Evolutionary conservation across 805 yeast genomes (phyloP).

Genomic region (Scheffersomyces spartinae): DNA sequence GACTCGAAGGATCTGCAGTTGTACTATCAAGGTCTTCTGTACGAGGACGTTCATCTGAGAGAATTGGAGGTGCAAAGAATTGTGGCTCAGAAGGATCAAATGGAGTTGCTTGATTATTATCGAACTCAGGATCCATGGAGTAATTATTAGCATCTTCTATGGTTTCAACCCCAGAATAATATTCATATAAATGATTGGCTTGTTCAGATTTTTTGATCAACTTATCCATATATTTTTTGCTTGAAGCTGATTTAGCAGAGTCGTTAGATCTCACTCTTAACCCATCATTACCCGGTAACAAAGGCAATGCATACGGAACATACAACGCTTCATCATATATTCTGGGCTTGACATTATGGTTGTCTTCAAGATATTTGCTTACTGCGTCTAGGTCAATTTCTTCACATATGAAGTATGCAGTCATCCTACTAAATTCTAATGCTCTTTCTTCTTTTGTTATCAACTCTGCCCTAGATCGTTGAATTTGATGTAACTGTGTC

Average conservation of each 20-base stretch:
- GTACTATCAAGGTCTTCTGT: not conserved
- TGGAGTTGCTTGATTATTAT: slow-evolving; percentile 39
- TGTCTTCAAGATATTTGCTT: slow-evolving; percentile 47
- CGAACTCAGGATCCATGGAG: slow-evolving; percentile 34
- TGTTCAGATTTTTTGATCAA: slow-evolving; percentile 73
- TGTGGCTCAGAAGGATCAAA: slow-evolving; percentile 93
- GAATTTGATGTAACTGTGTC: too few species aligned
- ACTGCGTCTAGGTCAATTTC: slow-evolving; percentile 58
- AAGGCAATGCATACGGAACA: slow-evolving; percentile 79
- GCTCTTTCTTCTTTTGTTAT: slow-evolving; percentile 49
- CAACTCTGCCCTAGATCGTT: slow-evolving; percentile 40
- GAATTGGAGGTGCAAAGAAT: slow-evolving; percentile 49
- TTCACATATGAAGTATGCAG: slow-evolving; percentile 87
- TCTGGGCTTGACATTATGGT: slow-evolving; percentile 80
- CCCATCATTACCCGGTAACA: slow-evolving; percentile 75
- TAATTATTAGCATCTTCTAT: slow-evolving; percentile 42
- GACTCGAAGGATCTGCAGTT: not conserved
- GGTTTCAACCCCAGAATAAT: slow-evolving; percentile 69
- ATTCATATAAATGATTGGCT: slow-evolving; percentile 85
- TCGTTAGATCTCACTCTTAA: slow-evolving; percentile 64
- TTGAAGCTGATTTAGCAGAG: slow-evolving; percentile 30
- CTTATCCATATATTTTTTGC: slow-evolving; percentile 53
- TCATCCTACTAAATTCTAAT: slow-evolving; percentile 66
- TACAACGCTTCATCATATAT: slow-evolving; percentile 88
- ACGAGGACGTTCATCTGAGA: not conserved